Percentiles rank a stretch among this genome's conserved stretches.
Evolutionary conservation across 768 basidiomycete genomes (phyloP).

Genomic region (Lentinus brumalis): DNA sequence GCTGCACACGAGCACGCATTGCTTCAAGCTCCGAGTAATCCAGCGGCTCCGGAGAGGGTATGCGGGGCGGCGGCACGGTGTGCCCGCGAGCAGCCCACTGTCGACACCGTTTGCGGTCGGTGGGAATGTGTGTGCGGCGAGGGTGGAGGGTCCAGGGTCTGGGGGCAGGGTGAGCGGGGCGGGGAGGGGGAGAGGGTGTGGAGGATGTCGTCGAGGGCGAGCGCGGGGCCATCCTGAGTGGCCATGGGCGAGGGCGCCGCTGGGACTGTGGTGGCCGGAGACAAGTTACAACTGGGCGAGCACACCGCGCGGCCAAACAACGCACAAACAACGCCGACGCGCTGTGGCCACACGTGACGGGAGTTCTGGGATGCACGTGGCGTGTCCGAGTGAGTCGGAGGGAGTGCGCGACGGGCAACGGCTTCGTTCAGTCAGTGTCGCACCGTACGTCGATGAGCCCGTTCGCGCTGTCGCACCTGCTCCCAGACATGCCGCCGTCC

Average conservation of each 20-base stretch:
- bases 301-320: slow-evolving; percentile 14
- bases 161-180: slow-evolving; percentile 27
- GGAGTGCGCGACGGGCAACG: neutral
- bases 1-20: slow-evolving; percentile 49
- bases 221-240: slow-evolving; percentile 39
- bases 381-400: slow-evolving; percentile 8
- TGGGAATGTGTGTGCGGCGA: slow-evolving; percentile 4
- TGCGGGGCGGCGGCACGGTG: slow-evolving; percentile 18
- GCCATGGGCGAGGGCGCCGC: neutral
- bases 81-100: neutral
- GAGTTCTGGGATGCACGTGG: slow-evolving; percentile 8
- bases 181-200: slow-evolving; percentile 54
- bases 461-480: neutral
- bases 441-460: slow-evolving; percentile 10
- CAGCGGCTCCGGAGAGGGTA: slow-evolving; percentile 39
- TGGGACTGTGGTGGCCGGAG: neutral
- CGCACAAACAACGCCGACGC: slow-evolving; percentile 21
- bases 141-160: neutral
- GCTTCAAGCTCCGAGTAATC: slow-evolving; percentile 48
- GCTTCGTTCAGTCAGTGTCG: neutral
- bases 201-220: slow-evolving; percentile 58
- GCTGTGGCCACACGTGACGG: slow-evolving; percentile 23
- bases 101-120: neutral
- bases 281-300: neutral
- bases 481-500: slow-evolving; percentile 26